Evolutionary conservation across 768 basidiomycete species (phyloP).

Genomic region (Termitomyces sp.): DNA sequence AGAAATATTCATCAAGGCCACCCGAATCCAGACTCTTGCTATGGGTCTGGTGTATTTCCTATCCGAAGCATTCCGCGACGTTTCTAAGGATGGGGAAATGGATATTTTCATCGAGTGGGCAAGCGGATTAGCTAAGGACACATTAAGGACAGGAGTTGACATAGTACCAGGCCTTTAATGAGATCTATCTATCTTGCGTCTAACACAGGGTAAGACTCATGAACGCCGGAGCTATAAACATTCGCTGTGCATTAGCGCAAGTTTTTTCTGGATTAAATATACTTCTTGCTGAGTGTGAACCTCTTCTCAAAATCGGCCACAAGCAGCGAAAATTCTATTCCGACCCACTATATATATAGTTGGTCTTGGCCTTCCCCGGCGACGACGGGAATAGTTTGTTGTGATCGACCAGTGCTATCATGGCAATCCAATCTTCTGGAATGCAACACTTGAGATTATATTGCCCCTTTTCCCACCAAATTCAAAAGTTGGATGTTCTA

Average conservation of each 20-base stretch:
- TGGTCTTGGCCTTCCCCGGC: neutral
- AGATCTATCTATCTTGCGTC: neutral
- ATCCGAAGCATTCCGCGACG: constrained; percentile 34
- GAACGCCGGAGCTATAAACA: neutral
- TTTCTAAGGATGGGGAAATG: constrained; percentile 27
- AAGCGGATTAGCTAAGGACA: constrained; percentile 61
- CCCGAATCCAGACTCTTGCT: constrained; percentile 60
- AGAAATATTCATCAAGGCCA: constrained; percentile 75
- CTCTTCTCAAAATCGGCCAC: neutral
- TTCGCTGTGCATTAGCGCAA: no score
- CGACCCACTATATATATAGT: neutral
- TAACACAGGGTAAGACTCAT: neutral
- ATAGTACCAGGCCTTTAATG: constrained; percentile 36
- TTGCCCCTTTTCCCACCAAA: constrained; percentile 81
- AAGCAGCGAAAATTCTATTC: neutral
- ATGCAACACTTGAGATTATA: constrained; percentile 67
- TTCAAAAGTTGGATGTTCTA: constrained; percentile 67
- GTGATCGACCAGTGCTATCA: constrained; percentile 1
- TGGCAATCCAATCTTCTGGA: constrained; percentile 35
- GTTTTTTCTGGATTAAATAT: neutral
- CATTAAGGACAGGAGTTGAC: constrained; percentile 63
- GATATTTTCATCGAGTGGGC: constrained; percentile 63
- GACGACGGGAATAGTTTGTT: neutral
- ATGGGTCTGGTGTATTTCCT: constrained; percentile 79
- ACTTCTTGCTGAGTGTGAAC: no score